Evolutionary conservation across 2,329 filamentous ascomycete species (phyloP), one percentile per base, ranked within the genome.

Genomic region (Ophiosphaerella herpotricha): DNA sequence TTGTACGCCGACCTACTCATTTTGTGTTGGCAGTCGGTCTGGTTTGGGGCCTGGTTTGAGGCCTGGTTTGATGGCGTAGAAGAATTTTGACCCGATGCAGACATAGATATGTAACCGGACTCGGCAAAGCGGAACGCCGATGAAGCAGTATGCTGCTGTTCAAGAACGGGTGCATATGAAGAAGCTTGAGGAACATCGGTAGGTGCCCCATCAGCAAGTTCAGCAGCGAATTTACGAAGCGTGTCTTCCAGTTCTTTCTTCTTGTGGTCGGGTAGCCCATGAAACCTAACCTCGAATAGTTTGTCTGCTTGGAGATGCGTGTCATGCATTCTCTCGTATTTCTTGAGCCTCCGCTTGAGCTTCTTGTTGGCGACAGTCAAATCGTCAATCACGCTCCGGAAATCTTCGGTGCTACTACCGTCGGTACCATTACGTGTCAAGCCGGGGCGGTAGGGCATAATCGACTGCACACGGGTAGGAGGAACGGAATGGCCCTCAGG

Each of bases 341-440:
- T 86, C 62, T 83, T 87, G 46, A 95, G 64, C 62, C 86, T 85
- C 58, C 87, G 85, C 74, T 87, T 91, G 53, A 95, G 71, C 43
- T 85, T 86, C 68, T 90, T 89, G 67, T 94, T 95, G 66, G 91
- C 88, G 23, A 96, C 78, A 0, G 90, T 96, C 50, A 96, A 73
- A 67, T 96, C 91, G 63, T 96, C 90, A 40, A 96, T 95, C 13
- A 96, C 89, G 58, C 88, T 88, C 39, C 90, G 81, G 52, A 85
- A 92, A 48, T 92, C 90, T 48, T 89, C 89, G 24, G 83, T 85
- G 43, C 85, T 87, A 65, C 84, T 89, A 26, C 76, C 77, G 39
- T 76, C 75, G 6, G 72, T 75, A 37, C 61, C 68, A 8, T 71
- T 34, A 9, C 61, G 64, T 74, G 83, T 16, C 72, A 82, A 34